phyloP scores from a whole-genome alignment of 2,329 filamentous ascomycete species.

The Exophiala mesophila region DNA sequence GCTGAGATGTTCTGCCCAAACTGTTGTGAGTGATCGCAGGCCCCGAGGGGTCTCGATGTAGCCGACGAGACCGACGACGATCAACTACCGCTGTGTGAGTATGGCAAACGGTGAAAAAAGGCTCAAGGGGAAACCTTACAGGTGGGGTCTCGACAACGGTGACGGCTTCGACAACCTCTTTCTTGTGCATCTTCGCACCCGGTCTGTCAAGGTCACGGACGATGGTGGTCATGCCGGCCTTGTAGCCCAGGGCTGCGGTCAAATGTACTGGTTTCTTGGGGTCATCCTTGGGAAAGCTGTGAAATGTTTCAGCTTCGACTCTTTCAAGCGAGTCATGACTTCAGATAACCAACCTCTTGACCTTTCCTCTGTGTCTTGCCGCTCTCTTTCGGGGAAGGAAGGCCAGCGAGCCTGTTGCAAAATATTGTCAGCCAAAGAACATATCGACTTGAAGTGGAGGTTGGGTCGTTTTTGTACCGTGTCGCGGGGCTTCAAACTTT shows the following conservation, averaged over 20 bases:
- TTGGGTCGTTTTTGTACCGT: slow-evolving; percentile 58
- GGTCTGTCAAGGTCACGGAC: slow-evolving; percentile 99
- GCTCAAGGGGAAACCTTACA: slow-evolving; percentile 66
- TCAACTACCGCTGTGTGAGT: slow-evolving; percentile 63
- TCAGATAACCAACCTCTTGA: slow-evolving; percentile 72
- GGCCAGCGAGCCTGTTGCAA: slow-evolving; percentile 61
- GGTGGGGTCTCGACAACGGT: slow-evolving; percentile 88
- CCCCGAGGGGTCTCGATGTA: slow-evolving; percentile 99
- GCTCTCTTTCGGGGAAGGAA: slow-evolving; percentile 88
- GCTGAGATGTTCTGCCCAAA: slow-evolving; percentile 98
- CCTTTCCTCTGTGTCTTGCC: slow-evolving; percentile 90
- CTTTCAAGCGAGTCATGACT: slow-evolving; percentile 25
- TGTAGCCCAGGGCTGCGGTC: slow-evolving; percentile 97
- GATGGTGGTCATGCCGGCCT: slow-evolving; percentile 99
- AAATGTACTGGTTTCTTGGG: slow-evolving; percentile 99
- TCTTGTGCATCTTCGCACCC: slow-evolving; percentile 99
- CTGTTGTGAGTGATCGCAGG: slow-evolving; percentile 97
- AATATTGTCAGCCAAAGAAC: slow-evolving; percentile 28
- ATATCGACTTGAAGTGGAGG: slow-evolving; percentile 5
- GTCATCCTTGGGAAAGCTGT: slow-evolving; percentile 99
- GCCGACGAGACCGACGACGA: slow-evolving; percentile 98
- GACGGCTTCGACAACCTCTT: slow-evolving; percentile 88
- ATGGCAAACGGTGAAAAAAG: too few species aligned
- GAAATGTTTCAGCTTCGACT: slow-evolving; percentile 28
- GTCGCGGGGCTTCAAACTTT: slow-evolving; percentile 83